phyloP scores from a whole-genome alignment of 1,139 yeast species.

The Kluyveromyces sp. region DNA sequence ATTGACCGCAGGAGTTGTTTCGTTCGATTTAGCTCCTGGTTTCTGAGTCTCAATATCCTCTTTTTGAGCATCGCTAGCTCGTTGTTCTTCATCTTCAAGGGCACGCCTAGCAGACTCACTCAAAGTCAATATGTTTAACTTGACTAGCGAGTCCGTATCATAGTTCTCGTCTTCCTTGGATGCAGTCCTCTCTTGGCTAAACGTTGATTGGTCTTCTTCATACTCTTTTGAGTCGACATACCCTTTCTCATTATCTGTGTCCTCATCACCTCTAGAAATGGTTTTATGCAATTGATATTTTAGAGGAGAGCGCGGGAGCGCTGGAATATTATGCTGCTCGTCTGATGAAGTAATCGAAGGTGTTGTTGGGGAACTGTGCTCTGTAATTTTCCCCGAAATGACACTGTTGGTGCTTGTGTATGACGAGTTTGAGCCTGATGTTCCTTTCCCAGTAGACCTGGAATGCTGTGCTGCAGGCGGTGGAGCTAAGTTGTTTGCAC shows the following conservation, averaged over 20 bases:
- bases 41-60: not conserved
- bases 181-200: not conserved
- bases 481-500: not conserved
- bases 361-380: constrained; percentile 1
- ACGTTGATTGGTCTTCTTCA: constrained; percentile 1
- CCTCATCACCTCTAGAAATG: not conserved
- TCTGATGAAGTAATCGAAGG: constrained; percentile 2
- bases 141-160: constrained; percentile 2
- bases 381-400: constrained; percentile 1
- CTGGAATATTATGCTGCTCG: not conserved
- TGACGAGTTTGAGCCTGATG: constrained; percentile 10
- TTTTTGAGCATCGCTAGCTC: not conserved
- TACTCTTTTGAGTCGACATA: not conserved
- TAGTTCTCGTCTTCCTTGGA: not conserved
- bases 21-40: not conserved
- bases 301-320: constrained; percentile 4
- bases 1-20: not conserved
- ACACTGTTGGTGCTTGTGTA: constrained; percentile 9
- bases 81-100: not conserved
- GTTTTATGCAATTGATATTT: constrained; percentile 2
- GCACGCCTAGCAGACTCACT: constrained; percentile 4
- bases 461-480: not conserved
- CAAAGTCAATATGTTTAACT: constrained; percentile 4
- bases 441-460: not conserved
- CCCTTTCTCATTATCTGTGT: not conserved